Evolutionary conservation across 2,329 filamentous ascomycete species (phyloP), one percentile per base, ranked within the genome.

Genomic region (Colletotrichum chrysophilum): DNA sequence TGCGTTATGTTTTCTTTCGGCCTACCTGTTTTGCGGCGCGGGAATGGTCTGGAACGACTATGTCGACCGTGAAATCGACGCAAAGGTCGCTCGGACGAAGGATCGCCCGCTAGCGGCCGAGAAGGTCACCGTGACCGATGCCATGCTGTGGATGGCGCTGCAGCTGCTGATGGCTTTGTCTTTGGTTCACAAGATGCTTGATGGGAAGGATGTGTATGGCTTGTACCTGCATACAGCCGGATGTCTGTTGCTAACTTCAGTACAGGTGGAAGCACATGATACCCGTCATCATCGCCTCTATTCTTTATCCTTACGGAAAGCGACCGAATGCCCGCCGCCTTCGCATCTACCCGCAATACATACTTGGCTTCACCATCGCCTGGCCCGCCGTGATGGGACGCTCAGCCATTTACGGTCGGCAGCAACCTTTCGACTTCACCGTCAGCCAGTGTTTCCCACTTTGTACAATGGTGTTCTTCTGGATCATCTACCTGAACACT

Each of bases 41-140:
- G 81, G 80, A 10, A 82, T 81, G 80, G 80, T 81, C 3, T 82
- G 81, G 81, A 81, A 82, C 48, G 81, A 82, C 71, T 81, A 77
- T 76, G 76, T 82, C 7, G 81, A 82, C 61, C 80, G 79, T 4
- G 78, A 81, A 38, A 80, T 82, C 32, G 81, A 82, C 43, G 74
- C 76, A 26, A 77, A 81, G 9, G 80, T 81, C 12, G 77, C 78
- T 4, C 78, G 81, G n/a, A 82, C 80, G 18, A 82, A 82, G 69
- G 62, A 80, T 28, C 79, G 81, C 2, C 81, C 81, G 1, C 58
- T 82, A 18, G 80, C 81, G 2, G 66, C 76, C 2, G 80, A 80
- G 12, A 72, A 64, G 32, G 75, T 82, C 13, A 79, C 77, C 10
- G 79, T 78, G 14, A 52, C 74, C 1, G 71, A 81, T 55, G 81